phyloP scores from a whole-genome alignment of 2,329 filamentous ascomycete genomes.

The Penicillium brevicompactum region DNA sequence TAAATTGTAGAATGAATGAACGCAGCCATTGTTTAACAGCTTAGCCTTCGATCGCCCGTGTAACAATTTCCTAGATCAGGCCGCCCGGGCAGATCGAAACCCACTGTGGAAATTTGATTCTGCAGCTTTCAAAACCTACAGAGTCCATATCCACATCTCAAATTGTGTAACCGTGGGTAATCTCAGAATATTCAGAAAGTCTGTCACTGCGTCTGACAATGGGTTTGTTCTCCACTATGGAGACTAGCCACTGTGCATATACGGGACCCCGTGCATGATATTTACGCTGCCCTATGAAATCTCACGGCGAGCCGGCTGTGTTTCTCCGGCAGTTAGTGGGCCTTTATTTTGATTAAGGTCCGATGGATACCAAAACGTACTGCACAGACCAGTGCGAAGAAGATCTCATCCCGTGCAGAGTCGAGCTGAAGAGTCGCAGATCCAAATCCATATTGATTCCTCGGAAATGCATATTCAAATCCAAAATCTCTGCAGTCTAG shows the following conservation, averaged over 20 bases:
- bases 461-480: too few relatives aligned
- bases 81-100: neutral
- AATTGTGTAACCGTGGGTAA: neutral
- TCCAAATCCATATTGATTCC: neutral
- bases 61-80: neutral
- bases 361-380: neutral
- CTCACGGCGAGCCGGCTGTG: neutral
- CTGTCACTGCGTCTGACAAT: neutral
- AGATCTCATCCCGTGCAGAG: neutral
- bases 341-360: conserved; percentile 2
- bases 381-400: conserved; percentile 3
- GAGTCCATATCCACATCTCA: neutral
- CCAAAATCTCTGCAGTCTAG: too few relatives aligned
- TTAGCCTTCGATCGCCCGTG: neutral
- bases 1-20: neutral
- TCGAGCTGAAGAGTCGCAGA: conserved; percentile 4
- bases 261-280: neutral
- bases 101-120: neutral
- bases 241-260: neutral
- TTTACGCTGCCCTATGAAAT: neutral
- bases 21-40: neutral
- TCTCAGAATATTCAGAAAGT: neutral
- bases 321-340: neutral
- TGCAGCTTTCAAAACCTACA: neutral
- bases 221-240: neutral